Evolutionary conservation across 495 filamentous ascomycete genomes (phyloP).

Genomic region (Tuber indicum): DNA sequence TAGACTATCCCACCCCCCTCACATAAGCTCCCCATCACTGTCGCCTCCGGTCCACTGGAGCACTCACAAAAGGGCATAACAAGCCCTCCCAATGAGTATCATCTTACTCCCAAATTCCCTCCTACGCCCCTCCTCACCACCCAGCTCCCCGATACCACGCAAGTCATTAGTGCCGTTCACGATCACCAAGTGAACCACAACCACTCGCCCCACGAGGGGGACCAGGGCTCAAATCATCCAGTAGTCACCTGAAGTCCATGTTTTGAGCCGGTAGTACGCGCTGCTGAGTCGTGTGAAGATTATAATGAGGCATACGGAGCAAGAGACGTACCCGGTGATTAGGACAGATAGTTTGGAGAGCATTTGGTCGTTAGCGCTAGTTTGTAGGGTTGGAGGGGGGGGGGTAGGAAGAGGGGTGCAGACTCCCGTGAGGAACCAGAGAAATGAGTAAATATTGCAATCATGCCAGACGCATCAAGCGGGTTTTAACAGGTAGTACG

Average conservation of each 20-base stretch:
- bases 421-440: background rate
- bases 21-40: background rate
- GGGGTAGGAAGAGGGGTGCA: background rate
- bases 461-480: too few relatives aligned
- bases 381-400: background rate
- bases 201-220: constrained; percentile 10
- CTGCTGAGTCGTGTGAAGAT: constrained; percentile 17
- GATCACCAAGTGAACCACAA: constrained; percentile 18
- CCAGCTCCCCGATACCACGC: background rate
- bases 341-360: constrained; percentile 20
- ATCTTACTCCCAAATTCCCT: constrained; percentile 38
- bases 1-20: constrained; percentile 15
- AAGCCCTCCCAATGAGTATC: constrained; percentile 22
- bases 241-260: constrained; percentile 31
- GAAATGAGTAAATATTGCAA: background rate
- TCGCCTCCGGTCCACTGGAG: background rate
- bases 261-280: constrained; percentile 11
- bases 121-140: constrained; percentile 11
- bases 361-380: constrained; percentile 18
- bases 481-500: too few relatives aligned
- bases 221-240: constrained; percentile 22
- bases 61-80: constrained; percentile 34
- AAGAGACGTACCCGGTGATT: constrained; percentile 27
- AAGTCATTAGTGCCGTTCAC: constrained; percentile 24
- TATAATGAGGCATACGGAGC: constrained; percentile 21